phyloP scores from a whole-genome alignment of 768 basidiomycete genomes.

The Pholiota molesta region DNA sequence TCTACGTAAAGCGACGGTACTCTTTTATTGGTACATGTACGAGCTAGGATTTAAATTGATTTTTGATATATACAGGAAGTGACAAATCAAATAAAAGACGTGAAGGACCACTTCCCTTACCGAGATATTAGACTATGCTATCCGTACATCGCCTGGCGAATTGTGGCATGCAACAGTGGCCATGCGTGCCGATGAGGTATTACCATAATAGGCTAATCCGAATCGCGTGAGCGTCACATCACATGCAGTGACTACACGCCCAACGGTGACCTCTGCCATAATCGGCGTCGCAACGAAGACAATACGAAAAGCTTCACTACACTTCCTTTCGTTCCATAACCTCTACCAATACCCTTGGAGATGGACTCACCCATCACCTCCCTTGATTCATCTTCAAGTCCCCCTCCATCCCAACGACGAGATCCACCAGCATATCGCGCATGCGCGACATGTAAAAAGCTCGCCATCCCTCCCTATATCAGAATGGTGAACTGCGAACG shows the following conservation, averaged over 20 bases:
- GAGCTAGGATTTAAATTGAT: no score
- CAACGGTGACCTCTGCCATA: background rate
- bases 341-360: background rate
- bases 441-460: conserved; percentile 8
- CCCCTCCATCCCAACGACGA: background rate
- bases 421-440: background rate
- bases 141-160: no score
- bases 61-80: no score
- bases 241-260: background rate
- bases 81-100: no score
- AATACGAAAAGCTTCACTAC: background rate
- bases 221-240: background rate
- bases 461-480: background rate
- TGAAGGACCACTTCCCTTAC: no score
- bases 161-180: no score
- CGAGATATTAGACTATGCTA: no score
- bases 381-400: background rate
- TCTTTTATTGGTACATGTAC: no score
- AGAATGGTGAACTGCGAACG: conserved; percentile 12
- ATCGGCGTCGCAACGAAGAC: no score
- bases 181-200: no score
- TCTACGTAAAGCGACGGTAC: no score
- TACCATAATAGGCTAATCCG: no score
- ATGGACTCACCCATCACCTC: background rate
- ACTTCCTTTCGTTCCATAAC: background rate